A percentile compares a stretch with the other conserved stretches of the same genome.
phyloP scores from a whole-genome alignment of 768 basidiomycete species.

The Pleurotus tuoliensis region DNA sequence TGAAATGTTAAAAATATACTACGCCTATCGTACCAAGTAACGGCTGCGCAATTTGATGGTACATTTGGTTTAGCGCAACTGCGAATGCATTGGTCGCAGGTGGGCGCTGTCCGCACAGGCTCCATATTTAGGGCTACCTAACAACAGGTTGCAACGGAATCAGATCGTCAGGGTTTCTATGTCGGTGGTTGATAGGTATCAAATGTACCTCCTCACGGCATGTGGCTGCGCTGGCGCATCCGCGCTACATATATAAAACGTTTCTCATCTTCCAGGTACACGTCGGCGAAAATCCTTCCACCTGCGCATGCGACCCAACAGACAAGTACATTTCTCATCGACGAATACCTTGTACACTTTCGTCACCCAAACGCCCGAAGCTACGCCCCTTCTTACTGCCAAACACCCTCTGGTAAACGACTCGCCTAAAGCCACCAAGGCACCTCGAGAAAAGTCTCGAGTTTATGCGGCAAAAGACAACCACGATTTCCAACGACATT shows the following conservation, averaged over 20 bases:
- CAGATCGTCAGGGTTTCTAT: background rate
- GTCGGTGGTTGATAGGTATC: background rate
- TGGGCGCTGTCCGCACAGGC: too few species aligned
- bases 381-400: background rate
- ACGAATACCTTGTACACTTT: constrained; percentile 3
- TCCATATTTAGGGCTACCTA: background rate
- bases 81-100: too few species aligned
- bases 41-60: too few species aligned
- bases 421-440: background rate
- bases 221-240: background rate
- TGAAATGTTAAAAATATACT: too few species aligned
- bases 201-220: background rate
- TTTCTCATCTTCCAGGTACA: background rate
- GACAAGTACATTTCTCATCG: constrained; percentile 7
- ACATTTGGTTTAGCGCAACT: too few species aligned
- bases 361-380: background rate
- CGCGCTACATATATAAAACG: background rate
- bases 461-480: background rate
- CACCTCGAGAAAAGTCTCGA: background rate
- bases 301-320: constrained; percentile 2
- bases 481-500: background rate
- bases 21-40: too few species aligned
- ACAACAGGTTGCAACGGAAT: background rate
- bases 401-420: background rate
- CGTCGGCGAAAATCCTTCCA: background rate